Conservation (phyloP, 192 early-diverging fungal species). For the Backusella circina region DNA sequence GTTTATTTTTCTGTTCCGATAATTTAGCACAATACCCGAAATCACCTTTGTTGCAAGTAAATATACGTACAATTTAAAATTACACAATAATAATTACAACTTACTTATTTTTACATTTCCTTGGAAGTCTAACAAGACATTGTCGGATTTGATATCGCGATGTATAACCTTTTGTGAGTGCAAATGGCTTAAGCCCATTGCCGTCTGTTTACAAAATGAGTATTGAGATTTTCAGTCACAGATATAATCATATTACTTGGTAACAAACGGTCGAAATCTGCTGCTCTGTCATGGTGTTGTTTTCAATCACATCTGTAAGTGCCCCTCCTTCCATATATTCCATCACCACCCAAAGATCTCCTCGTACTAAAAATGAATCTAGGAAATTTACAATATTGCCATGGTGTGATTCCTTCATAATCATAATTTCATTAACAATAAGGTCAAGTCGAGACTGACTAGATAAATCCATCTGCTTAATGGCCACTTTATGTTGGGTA, state of each 20-base stretch:
- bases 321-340: slow-evolving; percentile 91
- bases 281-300: slow-evolving; percentile 74
- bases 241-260: slow-evolving; percentile 36
- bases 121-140: slow-evolving; percentile 67
- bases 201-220: slow-evolving; percentile 39
- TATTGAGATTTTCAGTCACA: neutral
- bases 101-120: slow-evolving; percentile 73
- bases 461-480: slow-evolving; percentile 96
- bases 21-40: slow-evolving; percentile 87
- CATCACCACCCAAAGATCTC: slow-evolving; percentile 90
- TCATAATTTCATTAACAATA: slow-evolving; percentile 90
- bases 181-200: slow-evolving; percentile 72
- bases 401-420: slow-evolving; percentile 87
- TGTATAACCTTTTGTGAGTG: slow-evolving; percentile 78
- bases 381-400: slow-evolving; percentile 87
- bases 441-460: slow-evolving; percentile 93
- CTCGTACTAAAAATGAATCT: slow-evolving; percentile 75
- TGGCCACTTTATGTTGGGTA: slow-evolving; percentile 67
- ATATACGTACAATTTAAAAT: neutral
- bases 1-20: slow-evolving; percentile 63
- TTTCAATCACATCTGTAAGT: slow-evolving; percentile 77
- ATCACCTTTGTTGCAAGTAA: slow-evolving; percentile 35
- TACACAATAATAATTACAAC: neutral
- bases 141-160: slow-evolving; percentile 87
- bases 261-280: slow-evolving; percentile 83